These are phyloP conservation scores for Aspergillus sp. DNA, from an alignment of 2,329 filamentous ascomycete species.

Conservation along the genomic window DNA sequence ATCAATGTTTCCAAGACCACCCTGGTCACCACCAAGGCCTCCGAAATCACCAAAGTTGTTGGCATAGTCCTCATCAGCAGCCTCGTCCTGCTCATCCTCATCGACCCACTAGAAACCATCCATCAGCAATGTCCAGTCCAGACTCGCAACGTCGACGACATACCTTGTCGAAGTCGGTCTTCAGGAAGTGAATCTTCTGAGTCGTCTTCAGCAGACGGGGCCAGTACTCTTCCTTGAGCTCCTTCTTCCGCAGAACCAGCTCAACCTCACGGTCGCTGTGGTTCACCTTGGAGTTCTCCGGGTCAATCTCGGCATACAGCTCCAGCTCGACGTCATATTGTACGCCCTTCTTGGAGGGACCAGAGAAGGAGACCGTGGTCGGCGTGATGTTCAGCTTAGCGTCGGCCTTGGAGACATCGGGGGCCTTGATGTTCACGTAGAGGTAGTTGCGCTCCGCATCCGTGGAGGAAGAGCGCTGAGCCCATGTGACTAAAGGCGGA, in stretches of 20 bases:
- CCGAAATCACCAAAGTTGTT: slow-evolving; percentile 53
- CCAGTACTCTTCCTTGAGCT: slow-evolving; percentile 92
- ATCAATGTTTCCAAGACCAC: slow-evolving; percentile 83
- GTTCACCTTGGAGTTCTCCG: slow-evolving; percentile 77
- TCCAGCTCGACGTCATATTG: slow-evolving; percentile 84
- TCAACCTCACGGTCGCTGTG: slow-evolving; percentile 87
- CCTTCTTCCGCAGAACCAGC: slow-evolving; percentile 95
- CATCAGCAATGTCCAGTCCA: no score
- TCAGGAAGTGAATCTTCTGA: slow-evolving; percentile 90
- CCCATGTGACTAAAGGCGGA: slow-evolving; percentile 83
- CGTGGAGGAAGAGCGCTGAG: slow-evolving; percentile 82
- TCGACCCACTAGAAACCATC: slow-evolving; percentile 71
- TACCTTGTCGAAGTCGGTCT: slow-evolving; percentile 98
- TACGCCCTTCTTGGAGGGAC: slow-evolving; percentile 80
- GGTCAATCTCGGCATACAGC: slow-evolving; percentile 88
- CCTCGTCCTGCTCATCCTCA: slow-evolving; percentile 96
- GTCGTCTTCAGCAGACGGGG: slow-evolving; percentile 86
- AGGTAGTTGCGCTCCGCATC: slow-evolving; percentile 89
- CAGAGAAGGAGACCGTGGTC: slow-evolving; percentile 74
- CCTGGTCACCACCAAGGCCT: slow-evolving; percentile 49
- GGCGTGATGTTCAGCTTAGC: slow-evolving; percentile 82
- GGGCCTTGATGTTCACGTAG: slow-evolving; percentile 86
- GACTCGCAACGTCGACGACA: slow-evolving; percentile 17
- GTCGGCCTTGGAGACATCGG: slow-evolving; percentile 74
- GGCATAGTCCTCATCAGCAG: slow-evolving; percentile 70